A percentile compares a stretch with the other conserved stretches of the same genome.
phyloP scores from a whole-genome alignment of 2,329 filamentous ascomycete genomes.

The Bipolaris bicolor region DNA sequence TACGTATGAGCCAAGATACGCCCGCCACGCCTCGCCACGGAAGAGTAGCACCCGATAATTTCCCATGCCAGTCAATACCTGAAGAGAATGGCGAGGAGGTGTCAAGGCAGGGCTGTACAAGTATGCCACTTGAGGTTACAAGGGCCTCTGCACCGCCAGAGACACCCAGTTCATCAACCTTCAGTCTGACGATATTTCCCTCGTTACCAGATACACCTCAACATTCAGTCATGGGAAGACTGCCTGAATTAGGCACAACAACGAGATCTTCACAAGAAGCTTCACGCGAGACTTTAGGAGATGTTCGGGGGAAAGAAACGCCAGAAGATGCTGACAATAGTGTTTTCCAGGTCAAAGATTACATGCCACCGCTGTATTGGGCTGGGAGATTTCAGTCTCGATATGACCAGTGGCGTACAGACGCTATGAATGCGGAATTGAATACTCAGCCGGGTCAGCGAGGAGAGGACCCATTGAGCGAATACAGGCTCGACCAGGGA shows the following conservation, averaged over 20 bases:
- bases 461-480: conserved; percentile 23
- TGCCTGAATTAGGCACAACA: neutral
- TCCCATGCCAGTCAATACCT: conserved; percentile 13
- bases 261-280: neutral
- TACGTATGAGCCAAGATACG: neutral
- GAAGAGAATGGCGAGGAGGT: conserved; percentile 18
- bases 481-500: conserved; percentile 35
- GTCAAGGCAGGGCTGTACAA: neutral
- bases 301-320: conserved; percentile 7
- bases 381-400: conserved; percentile 44
- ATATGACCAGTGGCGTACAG: conserved; percentile 44
- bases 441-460: conserved; percentile 15
- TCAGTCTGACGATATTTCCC: conserved; percentile 1
- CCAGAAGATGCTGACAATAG: conserved; percentile 29
- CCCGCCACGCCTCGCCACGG: neutral
- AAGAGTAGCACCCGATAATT: conserved; percentile 3
- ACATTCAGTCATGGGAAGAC: neutral
- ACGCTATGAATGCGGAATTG: conserved; percentile 34
- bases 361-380: conserved; percentile 45
- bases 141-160: neutral
- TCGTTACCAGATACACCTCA: neutral
- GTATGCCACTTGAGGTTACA: neutral
- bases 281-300: conserved; percentile 13
- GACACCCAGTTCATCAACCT: conserved; percentile 1
- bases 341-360: conserved; percentile 38